A percentile compares a stretch with the other conserved stretches of the same genome.
phyloP scores from a whole-genome alignment of 345 rosid genomes.

The Dimocarpus longan region DNA sequence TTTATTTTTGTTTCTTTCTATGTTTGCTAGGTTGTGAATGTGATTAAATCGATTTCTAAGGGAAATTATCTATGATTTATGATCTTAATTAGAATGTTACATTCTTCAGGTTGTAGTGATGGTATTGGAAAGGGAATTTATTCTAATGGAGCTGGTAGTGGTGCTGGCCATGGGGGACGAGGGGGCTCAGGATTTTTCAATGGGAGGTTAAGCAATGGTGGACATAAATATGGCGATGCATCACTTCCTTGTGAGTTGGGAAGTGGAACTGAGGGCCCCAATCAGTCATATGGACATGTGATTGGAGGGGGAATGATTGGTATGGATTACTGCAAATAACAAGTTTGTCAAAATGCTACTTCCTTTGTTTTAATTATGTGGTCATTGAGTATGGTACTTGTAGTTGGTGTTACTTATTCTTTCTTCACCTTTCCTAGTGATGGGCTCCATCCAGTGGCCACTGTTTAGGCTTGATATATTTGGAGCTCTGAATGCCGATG shows the following conservation, averaged over 20 bases:
- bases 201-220: slow-evolving; percentile 79
- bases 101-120: slow-evolving; percentile 77
- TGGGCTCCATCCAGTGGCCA: slow-evolving; percentile 92
- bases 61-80: slow-evolving; percentile 6
- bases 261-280: slow-evolving; percentile 90
- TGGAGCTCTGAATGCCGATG: slow-evolving; percentile 86
- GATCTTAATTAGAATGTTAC: slow-evolving; percentile 23
- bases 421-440: slow-evolving; percentile 53
- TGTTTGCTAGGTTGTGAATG: slow-evolving; percentile 17
- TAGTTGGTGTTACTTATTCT: slow-evolving; percentile 14
- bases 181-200: slow-evolving; percentile 94
- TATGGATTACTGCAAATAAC: slow-evolving; percentile 30
- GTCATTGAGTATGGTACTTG: slow-evolving; percentile 6
- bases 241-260: slow-evolving; percentile 97
- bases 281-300: slow-evolving; percentile 59
- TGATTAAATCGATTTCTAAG: slow-evolving; percentile 16
- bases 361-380: slow-evolving; percentile 12
- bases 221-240: slow-evolving; percentile 81
- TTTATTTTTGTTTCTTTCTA: slow-evolving; percentile 15
- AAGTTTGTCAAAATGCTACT: slow-evolving; percentile 20
- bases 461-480: slow-evolving; percentile 60
- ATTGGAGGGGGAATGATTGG: slow-evolving; percentile 98
- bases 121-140: slow-evolving; percentile 88
- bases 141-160: slow-evolving; percentile 91
- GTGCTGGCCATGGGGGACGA: slow-evolving; percentile 96